Evolutionary conservation across 2,329 filamentous ascomycete genomes (phyloP), one percentile per base, ranked within the genome.

Genomic region (Ascochyta clinopodiicola): DNA sequence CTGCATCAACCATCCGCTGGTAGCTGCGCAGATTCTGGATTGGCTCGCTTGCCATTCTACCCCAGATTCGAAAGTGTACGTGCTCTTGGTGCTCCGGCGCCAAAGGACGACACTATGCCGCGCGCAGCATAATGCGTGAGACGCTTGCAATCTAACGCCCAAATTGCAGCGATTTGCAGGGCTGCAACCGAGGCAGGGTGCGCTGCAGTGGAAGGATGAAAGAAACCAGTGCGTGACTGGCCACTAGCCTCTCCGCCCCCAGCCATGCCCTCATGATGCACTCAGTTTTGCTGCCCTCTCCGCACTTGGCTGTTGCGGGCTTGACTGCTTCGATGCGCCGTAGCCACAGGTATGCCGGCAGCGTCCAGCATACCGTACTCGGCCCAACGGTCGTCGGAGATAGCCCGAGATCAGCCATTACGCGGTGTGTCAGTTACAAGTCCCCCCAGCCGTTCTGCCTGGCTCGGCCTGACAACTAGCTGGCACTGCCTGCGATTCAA

Each of bases 41-140:
- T 67, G 66, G 69, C 55, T 62, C 59, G 64, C 52, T 58, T 67
- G 54, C 46, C 45, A 36, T 60, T 44, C 48, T 72, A 72, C 71
- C 71, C 71, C 71, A 62, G 71, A 70, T 73, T 74, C 66, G 63
- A 62, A 38, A 51, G 48, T 29, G 60, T 59, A 62, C 64, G 60
- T 60, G 55, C 59, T 44, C 56, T 48, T 46, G 43, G 42, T 44
- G 39, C 47, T 56, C 65, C 65, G 65, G 61, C 65, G 63, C 65
- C 61, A 67, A 57, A 38, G 21, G 9, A 39, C n/a, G 17, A 29
- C 51, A 36, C 62, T 61, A 65, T 43, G 54, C 60, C 55, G 36
- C 19, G 44, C 34, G 13, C 25, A 56, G 55, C 40, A 44, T 13
- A 52, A 43, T 42, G 62, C 59, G 56, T 62, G 57, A 59, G 59